Evolutionary conservation across 208 protist species (phyloP).

Genomic region (Angomonas ambiguus): DNA sequence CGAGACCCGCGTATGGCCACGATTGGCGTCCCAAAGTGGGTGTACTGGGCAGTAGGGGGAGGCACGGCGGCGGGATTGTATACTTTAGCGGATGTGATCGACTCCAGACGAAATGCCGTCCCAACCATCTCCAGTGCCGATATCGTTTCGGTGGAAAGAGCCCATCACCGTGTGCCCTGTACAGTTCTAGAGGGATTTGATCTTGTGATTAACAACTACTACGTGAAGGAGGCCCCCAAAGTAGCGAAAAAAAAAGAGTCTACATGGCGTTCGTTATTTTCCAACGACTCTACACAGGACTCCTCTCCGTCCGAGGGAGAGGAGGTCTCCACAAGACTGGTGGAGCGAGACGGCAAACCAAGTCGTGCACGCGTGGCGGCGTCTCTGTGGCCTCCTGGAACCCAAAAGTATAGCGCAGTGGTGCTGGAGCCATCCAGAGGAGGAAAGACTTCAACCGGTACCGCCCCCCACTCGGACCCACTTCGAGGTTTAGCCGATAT

Average conservation of each 20-base stretch:
- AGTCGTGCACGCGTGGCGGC: constrained; percentile 10
- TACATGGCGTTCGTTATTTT: constrained; percentile 18
- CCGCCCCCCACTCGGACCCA: constrained; percentile 1
- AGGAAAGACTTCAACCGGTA: not conserved
- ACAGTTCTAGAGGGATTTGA: constrained; percentile 56
- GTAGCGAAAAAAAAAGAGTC: not conserved
- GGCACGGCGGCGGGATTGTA: constrained; percentile 13
- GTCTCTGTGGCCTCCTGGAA: constrained; percentile 51
- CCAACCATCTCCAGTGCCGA: constrained; percentile 38
- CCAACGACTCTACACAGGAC: constrained; percentile 22
- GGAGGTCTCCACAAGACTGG: constrained; percentile 8
- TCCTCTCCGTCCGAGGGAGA: not conserved
- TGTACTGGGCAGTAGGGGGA: constrained; percentile 10
- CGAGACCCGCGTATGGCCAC: not conserved
- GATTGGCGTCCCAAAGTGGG: constrained; percentile 9
- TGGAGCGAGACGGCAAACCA: constrained; percentile 16
- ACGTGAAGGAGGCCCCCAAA: constrained; percentile 20
- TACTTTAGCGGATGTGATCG: constrained; percentile 16
- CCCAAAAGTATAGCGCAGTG: constrained; percentile 64
- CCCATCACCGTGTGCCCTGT: constrained; percentile 53
- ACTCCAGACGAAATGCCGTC: constrained; percentile 22
- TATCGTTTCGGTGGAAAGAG: constrained; percentile 47
- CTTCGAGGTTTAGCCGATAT: constrained; percentile 48
- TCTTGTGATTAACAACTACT: constrained; percentile 78
- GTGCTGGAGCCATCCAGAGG: constrained; percentile 44